These are phyloP conservation scores for Dillenia turbinata DNA, from an alignment of 164 flowering plant genomes.

Conservation along the genomic window DNA sequence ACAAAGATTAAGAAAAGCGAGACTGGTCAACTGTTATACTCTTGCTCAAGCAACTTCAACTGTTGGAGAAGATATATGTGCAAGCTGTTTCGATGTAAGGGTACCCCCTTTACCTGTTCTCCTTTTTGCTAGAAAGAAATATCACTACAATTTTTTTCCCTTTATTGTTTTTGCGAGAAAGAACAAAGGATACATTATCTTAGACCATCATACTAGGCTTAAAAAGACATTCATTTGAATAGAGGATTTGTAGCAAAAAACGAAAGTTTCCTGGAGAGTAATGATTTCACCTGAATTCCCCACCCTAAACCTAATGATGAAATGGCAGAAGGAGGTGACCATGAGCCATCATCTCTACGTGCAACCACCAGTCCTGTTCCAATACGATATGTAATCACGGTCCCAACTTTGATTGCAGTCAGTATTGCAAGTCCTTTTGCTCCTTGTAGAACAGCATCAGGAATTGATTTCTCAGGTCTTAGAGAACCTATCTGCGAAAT, in stretches of 20 bases:
- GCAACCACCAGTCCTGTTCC: slow-evolving; percentile 93
- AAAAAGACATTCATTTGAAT: no score
- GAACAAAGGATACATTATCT: no score
- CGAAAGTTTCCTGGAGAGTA: neutral
- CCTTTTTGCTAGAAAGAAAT: no score
- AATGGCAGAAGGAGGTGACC: slow-evolving; percentile 97
- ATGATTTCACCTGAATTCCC: slow-evolving; percentile 82
- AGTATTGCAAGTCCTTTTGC: slow-evolving; percentile 96
- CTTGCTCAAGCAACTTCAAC: no score
- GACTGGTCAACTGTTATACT: no score
- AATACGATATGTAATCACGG: slow-evolving; percentile 82
- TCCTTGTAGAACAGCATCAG: slow-evolving; percentile 59
- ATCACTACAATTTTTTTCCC: no score
- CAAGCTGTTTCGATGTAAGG: no score
- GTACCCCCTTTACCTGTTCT: no score
- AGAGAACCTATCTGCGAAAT: slow-evolving; percentile 59
- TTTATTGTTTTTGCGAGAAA: no score
- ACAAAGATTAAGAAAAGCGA: no score
- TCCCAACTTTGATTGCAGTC: slow-evolving; percentile 78
- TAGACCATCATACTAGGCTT: no score
- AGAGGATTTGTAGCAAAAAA: neutral
- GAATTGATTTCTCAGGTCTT: slow-evolving; percentile 75
- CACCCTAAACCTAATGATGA: slow-evolving; percentile 90
- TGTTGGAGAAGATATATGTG: no score
- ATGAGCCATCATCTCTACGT: slow-evolving; percentile 91